Conservation (phyloP, 768 basidiomycete species). For the Pleurotus salmoneostramineus region DNA sequence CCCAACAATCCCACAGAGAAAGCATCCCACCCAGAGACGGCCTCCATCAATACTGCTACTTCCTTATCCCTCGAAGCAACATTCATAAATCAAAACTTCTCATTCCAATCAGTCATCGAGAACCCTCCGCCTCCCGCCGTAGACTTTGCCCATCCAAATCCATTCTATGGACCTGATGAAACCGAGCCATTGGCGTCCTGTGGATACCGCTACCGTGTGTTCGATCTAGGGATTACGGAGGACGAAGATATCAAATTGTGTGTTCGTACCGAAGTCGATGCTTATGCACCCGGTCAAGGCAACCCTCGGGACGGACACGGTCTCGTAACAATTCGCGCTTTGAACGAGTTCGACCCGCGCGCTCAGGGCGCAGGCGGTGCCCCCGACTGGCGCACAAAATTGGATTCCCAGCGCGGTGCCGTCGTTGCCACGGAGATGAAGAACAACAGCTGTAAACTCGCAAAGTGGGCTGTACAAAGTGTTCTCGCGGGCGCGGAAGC, state of each 20-base stretch:
- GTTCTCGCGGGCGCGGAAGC: constrained; percentile 92
- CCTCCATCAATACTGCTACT: constrained; percentile 89
- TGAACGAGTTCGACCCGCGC: constrained; percentile 96
- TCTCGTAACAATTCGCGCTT: constrained; percentile 85
- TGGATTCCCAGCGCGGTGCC: constrained; percentile 94
- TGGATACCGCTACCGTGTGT: constrained; percentile 93
- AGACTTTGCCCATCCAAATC: constrained; percentile 85
- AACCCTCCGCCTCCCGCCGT: constrained; percentile 54
- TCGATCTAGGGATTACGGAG: constrained; percentile 86
- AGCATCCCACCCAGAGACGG: constrained; percentile 54
- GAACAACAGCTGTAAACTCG: constrained; percentile 97
- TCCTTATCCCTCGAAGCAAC: constrained; percentile 96
- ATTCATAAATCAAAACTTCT: constrained; percentile 98
- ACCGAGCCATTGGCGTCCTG: constrained; percentile 94
- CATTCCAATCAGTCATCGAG: constrained; percentile 91
- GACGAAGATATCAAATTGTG: constrained; percentile 91
- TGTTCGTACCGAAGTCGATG: constrained; percentile 95
- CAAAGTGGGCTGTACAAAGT: constrained; percentile 96
- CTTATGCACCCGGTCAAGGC: constrained; percentile 63
- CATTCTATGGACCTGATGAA: constrained; percentile 93
- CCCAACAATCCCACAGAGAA: constrained; percentile 76
- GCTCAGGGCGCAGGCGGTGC: constrained; percentile 90
- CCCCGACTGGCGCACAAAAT: constrained; percentile 97
- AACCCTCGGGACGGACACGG: constrained; percentile 68
- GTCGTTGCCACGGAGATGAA: constrained; percentile 99